Evolutionary conservation across 2,329 filamentous ascomycete genomes (phyloP).

Genomic region (Fusarium illudens): DNA sequence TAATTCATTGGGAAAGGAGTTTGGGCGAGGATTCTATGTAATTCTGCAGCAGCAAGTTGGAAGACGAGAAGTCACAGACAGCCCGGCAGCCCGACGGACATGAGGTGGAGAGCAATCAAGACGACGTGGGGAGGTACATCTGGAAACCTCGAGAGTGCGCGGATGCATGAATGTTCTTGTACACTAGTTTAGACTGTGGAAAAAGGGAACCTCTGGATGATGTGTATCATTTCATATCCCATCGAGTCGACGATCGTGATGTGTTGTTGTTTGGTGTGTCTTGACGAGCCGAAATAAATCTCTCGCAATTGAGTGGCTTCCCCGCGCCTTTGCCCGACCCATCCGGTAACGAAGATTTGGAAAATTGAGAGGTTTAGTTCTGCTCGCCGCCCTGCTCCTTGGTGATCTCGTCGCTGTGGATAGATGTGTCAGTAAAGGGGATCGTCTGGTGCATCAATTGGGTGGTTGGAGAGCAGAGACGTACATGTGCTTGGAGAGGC

Average conservation of each 20-base stretch:
- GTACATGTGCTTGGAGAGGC: conserved; percentile 88
- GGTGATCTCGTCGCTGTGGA: conserved; percentile 76
- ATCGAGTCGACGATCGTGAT: conserved; percentile 14
- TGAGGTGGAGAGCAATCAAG: conserved; percentile 5
- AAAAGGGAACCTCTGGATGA: conserved; percentile 37
- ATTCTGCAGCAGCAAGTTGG: conserved; percentile 25
- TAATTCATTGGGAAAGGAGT: conserved; percentile 38
- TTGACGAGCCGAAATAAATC: conserved; percentile 22
- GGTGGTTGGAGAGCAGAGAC: conserved; percentile 42
- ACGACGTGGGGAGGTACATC: conserved; percentile 13
- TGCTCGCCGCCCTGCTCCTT: conserved; percentile 74
- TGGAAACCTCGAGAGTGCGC: conserved; percentile 30
- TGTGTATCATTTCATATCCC: conserved; percentile 25
- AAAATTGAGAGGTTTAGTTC: conserved; percentile 55
- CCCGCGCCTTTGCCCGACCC: conserved; percentile 31
- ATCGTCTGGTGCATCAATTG: conserved; percentile 4
- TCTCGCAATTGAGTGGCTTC: conserved; percentile 25
- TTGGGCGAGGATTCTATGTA: conserved; percentile 33
- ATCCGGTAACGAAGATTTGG: conserved; percentile 24
- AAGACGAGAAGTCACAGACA: conserved; percentile 16
- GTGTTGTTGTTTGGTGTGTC: conserved; percentile 11
- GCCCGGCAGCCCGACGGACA: conserved; percentile 8
- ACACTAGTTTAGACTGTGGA: conserved; percentile 49
- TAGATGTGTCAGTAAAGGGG: conserved; percentile 17
- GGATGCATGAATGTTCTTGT: conserved; percentile 48